Conservation (phyloP, 345 rosid species). For the Eucalyptus polyanthemos region DNA sequence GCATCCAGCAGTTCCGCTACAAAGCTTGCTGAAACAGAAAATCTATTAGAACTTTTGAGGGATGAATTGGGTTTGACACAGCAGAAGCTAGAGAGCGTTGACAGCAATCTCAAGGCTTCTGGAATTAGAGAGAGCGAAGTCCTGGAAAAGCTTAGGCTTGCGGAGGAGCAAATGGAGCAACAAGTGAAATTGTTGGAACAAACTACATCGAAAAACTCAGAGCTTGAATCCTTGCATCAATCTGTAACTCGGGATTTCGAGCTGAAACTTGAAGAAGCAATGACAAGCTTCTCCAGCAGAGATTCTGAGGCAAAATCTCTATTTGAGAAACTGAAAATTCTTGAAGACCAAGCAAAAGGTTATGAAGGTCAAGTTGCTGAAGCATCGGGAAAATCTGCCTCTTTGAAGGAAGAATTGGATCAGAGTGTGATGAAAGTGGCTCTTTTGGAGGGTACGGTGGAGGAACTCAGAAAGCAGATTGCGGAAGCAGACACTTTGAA, state of each 20-base stretch:
- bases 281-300: conserved; percentile 42
- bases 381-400: conserved; percentile 35
- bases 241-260: conserved; percentile 57
- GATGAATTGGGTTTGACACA: conserved; percentile 57
- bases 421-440: conserved; percentile 33
- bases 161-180: conserved; percentile 55
- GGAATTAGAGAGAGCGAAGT: conserved; percentile 52
- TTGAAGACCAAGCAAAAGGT: conserved; percentile 46
- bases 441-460: conserved; percentile 44
- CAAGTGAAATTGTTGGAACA: conserved; percentile 49
- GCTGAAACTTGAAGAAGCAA: conserved; percentile 44
- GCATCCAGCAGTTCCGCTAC: conserved; percentile 22
- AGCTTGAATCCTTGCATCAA: conserved; percentile 53
- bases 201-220: conserved; percentile 35
- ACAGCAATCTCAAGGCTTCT: conserved; percentile 51
- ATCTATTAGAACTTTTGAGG: conserved; percentile 49
- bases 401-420: conserved; percentile 66
- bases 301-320: conserved; percentile 69
- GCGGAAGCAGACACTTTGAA: conserved; percentile 27
- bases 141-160: conserved; percentile 63
- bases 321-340: conserved; percentile 41
- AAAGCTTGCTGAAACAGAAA: conserved; percentile 67
- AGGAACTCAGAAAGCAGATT: conserved; percentile 48
- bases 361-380: conserved; percentile 57
- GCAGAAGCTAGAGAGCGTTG: conserved; percentile 47